Base-by-base conservation (phyloP, 2,329 filamentous ascomycete genomes). In the Chaetomium sp. region DNA sequence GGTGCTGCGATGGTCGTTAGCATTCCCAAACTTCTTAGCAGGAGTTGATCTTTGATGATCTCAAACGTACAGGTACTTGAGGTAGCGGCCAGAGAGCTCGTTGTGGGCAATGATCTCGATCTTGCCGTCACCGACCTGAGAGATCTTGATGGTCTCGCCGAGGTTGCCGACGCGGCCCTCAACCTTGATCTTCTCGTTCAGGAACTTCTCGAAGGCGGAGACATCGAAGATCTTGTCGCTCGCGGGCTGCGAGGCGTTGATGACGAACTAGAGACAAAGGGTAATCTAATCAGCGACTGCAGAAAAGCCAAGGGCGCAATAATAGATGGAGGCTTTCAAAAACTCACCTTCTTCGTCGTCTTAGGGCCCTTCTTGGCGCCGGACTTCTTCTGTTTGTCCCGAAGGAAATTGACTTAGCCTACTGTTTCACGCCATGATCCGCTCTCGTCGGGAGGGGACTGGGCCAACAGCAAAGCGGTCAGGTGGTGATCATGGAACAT, bases 141-240 rank as follows among this genome's bases (percentile, higher is more conserved):
- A 86, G 82, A 99, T 94, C 74, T 85, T 80, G 72, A 99, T 86
- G 74, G 81, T 85, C 72, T 97, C 94, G 74, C 94, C 94, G 68
- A 99, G 88, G 87, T 99, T 97, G 70, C 91, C 91, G 72, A 92
- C 91, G 74, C 91, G 92, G 80, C 92, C 92, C 68, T 96, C 94
- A 69, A 99, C 91, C 89, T 99, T 99, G 87, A 99, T 95, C 80
- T 89, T 91, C 79, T 97, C 94, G 85, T 96, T 91, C 64, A 99
- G 89, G 88, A 99, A 99, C 86, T 97, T 97, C 82, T 96, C 91
- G 77, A 99, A 99, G 68, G 91, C 91, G 70, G 89, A 86, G 75
- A 96, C 86, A 77, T 99, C 94, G 86, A 99, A 97, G 85, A 99
- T 99, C 87, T 97, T 97, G 85, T 99, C 94, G 81, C 85, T 89